Evolutionary conservation across 768 basidiomycete species (phyloP).

Genomic region (Hygrophoropsis aurantiaca): DNA sequence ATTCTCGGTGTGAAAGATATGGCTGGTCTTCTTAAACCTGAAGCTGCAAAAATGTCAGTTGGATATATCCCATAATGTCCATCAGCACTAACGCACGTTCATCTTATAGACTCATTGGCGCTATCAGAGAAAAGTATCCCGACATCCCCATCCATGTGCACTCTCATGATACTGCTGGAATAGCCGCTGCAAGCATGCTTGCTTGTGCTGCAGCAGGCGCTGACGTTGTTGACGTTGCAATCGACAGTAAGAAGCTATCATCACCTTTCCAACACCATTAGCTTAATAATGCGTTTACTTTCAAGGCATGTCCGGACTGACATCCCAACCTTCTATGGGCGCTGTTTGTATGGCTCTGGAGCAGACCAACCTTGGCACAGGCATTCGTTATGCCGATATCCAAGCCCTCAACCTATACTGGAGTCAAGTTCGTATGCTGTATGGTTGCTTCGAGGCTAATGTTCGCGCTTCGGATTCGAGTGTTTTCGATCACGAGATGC

Average conservation of each 20-base stretch:
- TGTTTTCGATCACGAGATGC: slow-evolving; percentile 99
- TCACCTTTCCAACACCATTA: too few relatives aligned
- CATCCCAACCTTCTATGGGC: slow-evolving; percentile 99
- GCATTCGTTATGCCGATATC: slow-evolving; percentile 95
- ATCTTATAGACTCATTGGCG: slow-evolving; percentile 74
- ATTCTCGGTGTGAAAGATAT: slow-evolving; percentile 98
- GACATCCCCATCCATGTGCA: slow-evolving; percentile 99
- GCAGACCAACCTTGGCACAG: slow-evolving; percentile 90
- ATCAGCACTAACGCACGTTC: slow-evolving; percentile 4
- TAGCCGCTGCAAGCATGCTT: slow-evolving; percentile 96
- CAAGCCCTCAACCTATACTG: slow-evolving; percentile 97
- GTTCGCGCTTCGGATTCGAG: slow-evolving; percentile 96
- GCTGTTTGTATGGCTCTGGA: slow-evolving; percentile 94
- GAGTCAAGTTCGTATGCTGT: slow-evolving; percentile 95
- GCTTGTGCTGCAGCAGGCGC: slow-evolving; percentile 96
- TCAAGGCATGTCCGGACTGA: slow-evolving; percentile 94
- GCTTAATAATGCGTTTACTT: slow-evolving; percentile 4
- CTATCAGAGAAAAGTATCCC: slow-evolving; percentile 94
- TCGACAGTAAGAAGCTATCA: slow-evolving; percentile 83
- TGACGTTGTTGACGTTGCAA: slow-evolving; percentile 96
- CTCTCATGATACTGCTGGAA: slow-evolving; percentile 99
- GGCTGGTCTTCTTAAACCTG: slow-evolving; percentile 95
- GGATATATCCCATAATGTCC: not conserved
- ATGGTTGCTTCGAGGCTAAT: slow-evolving; percentile 97
- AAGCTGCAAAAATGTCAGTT: slow-evolving; percentile 84